Base-by-base conservation (phyloP, 1,284 basidiomycete species). In the Trichosporon sp. region DNA sequence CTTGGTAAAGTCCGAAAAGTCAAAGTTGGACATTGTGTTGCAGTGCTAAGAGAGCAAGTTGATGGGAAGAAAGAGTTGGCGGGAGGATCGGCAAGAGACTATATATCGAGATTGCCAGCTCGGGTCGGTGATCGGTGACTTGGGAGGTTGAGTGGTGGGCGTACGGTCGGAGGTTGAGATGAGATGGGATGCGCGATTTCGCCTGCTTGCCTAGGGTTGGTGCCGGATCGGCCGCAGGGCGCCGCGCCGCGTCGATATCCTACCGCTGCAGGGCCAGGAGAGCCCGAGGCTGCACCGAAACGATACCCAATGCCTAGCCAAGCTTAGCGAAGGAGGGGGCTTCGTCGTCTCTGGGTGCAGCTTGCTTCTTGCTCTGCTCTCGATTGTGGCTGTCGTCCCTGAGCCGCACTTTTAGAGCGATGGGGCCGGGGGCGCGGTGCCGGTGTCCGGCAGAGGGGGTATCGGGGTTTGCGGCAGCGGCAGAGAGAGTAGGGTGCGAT, bases 1-100 rank as follows among this genome's bases (percentile, higher is more conserved):
- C 46, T 63, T 40, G 58, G 66, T 67, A 59, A 60, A 67, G 13
- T 56, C 66, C 29, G 23, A 34, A 49, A 60, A 67, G 66, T 67
- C 66, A 36, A 56, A 58, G 25, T 27, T 31, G 57, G 66, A 64
- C 66, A 67, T 67, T 23, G 21, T 58, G 59, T 14, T 33, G 25
- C 4, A 8, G 27, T 9, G 16, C 23, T 11, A 10, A 8, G 16
- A 3, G 25, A 7, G 49, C 4, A 3, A 19, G 40, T 59, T 19
- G 29, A 25, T 31, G 29, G 19, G 29, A 46, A 19, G 19, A 1
- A n/a, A 49, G 13, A 31, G 58, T 58, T 40, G 58, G 14, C 10
- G 25, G 27, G 14, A 4, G 4, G 34, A n/a, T n/a, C n/a, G n/a
- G 13, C 16, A 2, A 6, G n/a, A 19, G 23, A 14, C 49, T 54